Base-by-base conservation (phyloP, 2,329 filamentous ascomycete genomes). In the Epichloe scottii region DNA sequence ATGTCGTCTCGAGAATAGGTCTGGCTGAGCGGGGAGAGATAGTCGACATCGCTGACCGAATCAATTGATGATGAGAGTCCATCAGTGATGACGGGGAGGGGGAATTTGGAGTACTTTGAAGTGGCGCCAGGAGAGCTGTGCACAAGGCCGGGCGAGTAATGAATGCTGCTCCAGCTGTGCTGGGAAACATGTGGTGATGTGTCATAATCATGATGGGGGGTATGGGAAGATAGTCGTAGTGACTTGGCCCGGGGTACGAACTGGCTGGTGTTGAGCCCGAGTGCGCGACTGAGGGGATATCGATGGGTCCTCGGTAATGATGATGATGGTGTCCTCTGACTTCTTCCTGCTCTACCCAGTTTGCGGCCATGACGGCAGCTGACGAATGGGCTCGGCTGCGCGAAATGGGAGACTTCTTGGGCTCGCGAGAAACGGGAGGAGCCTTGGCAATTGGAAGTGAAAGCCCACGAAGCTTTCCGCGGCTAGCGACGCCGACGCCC, bases 401-500 rank as follows among this genome's bases (percentile, higher is more conserved):
- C 12, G 69, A 59, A 12, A 63, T 60, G 12, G 73, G 62, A 10
- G 68, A 55, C 63, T 76, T 76, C 67, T 78, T 80, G 48, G 65
- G 61, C 51, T 71, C 66, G 47, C 68, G 70, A 42, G 72, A 66
- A 58, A 79, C 77, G 0, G 78, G 77, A 21, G 77, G 75, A 10
- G 77, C 69, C 63, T 81, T 82, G 51, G 79, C 81, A 55, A 84
- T 76, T 53, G 81, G 81, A 52, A 95, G 73, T 51, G 90, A 90
- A 58, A 96, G 75, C 39, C 91, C 91, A 55, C 91, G 82, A 56
- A 97, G 81, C 74, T 97, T 97, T 64, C 91, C 91, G 62, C 91
- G 84, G 69, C 90, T 96, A 51, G 91, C 91, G 53, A 97, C 91
- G 48, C 91, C 91, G 46, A 96, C 88, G 41, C 89, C 89, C 91